phyloP scores from a whole-genome alignment of 129 eudicot species.

The Chrysanthemum seticuspe region DNA sequence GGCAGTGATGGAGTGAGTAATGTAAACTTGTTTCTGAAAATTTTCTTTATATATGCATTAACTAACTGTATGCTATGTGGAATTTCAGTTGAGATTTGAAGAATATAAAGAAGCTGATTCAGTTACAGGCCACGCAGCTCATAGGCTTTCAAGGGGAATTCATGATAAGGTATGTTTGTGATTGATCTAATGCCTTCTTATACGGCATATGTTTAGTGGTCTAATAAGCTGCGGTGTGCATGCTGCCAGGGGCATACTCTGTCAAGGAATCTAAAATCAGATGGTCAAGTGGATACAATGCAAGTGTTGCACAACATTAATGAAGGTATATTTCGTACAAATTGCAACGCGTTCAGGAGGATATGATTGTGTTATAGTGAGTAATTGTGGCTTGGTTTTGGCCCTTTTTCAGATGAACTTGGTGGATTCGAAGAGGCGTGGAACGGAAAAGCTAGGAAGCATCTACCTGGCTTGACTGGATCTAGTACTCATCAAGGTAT shows the following conservation, averaged over 20 bases:
- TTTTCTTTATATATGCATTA: background rate
- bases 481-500: constrained; percentile 30
- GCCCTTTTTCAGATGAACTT: constrained; percentile 60
- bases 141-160: constrained; percentile 73
- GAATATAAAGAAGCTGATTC: constrained; percentile 89
- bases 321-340: constrained; percentile 45
- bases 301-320: constrained; percentile 81
- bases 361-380: background rate
- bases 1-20: constrained; percentile 89
- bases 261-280: constrained; percentile 70
- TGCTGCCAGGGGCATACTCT: constrained; percentile 76
- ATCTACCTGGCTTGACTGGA: constrained; percentile 67
- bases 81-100: constrained; percentile 63
- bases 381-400: background rate
- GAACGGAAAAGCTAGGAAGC: constrained; percentile 70
- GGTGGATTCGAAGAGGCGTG: constrained; percentile 75
- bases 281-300: constrained; percentile 83
- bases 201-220: background rate
- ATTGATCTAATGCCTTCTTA: constrained; percentile 7
- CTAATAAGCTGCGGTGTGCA: background rate
- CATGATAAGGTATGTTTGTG: constrained; percentile 59
- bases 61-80: constrained; percentile 18
- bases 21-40: background rate
- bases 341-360: background rate
- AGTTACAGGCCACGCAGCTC: constrained; percentile 73